Base-by-base conservation (phyloP, 345 rosid species). In the Hypericum perforatum region DNA sequence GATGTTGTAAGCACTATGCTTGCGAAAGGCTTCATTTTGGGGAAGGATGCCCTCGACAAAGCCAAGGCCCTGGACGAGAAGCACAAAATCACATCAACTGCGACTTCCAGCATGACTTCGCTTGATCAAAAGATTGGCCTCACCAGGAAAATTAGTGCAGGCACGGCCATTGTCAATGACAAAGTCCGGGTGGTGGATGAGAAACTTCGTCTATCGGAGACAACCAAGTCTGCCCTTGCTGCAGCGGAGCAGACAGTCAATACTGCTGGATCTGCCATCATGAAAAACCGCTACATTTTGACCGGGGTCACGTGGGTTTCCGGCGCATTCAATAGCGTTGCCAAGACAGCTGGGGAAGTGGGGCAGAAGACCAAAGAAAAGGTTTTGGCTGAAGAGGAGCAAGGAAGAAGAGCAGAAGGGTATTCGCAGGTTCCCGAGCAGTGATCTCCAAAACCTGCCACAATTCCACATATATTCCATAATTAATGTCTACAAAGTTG, bases 321-420 rank as follows among this genome's bases (percentile, higher is more conserved):
- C 8, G 69, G 69, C 53, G 63, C 69, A 39, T 53, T 64, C 42
- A 58, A 9, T 32, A 52, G 41, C 37, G 63, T 58, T 11, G 51
- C 63, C 38, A 64, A 64, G 44, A 54, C 58, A 22, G 69, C 63
- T 13, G 63, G 39, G 16, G 69, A 64, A 12, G 69, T 64, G 9
- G 63, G 63, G 7, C 63, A 64, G 63, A 64, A 64, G 42, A 58
- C 69, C 8, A 58, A 58, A 58, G 69, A 64, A 54, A 64, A 64
- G 58, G 63, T 64, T 43, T 57, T 54, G 73, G 80, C 82, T 0
- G 96, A 85, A 72, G 88, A 77, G 63, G 74, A 60, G 49, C 64
- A 56, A 8, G 51, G 12, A 29, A 73, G 39, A 32, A 59, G 51
- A 41, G 63, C 72, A 0, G 69, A 78, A 60, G 87, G 82, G 45